Conservation (phyloP, 2,329 filamentous ascomycete species). For the Nothomitra cinnamomea region DNA sequence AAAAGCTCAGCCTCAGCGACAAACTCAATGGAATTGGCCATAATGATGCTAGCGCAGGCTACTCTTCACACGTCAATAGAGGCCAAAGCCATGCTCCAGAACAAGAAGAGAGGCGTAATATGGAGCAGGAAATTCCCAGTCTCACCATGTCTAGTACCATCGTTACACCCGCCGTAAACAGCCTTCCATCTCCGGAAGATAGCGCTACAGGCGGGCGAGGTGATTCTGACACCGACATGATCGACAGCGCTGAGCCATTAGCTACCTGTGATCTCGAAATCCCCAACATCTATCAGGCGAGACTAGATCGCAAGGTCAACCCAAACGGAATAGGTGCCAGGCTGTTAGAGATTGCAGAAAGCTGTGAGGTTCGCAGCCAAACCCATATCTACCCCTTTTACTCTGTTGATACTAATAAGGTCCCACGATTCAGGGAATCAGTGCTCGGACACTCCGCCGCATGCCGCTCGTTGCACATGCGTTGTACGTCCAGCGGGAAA, state of each 20-base stretch:
- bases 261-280: neutral
- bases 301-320: neutral
- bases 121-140: neutral
- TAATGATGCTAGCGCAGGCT: too few relatives aligned
- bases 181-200: neutral
- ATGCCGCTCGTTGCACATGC: constrained; percentile 26
- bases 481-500: constrained; percentile 20
- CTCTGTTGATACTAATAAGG: constrained; percentile 8
- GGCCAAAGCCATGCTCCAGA: constrained; percentile 13
- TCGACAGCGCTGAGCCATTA: too few relatives aligned
- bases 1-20: constrained; percentile 6
- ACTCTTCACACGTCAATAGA: constrained; percentile 12
- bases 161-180: neutral
- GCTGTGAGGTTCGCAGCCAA: constrained; percentile 15
- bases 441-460: constrained; percentile 25
- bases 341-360: constrained; percentile 13
- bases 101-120: constrained; percentile 10
- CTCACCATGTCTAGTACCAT: neutral
- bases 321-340: neutral
- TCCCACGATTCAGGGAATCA: constrained; percentile 18
- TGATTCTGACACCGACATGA: neutral
- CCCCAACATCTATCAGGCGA: neutral
- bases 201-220: neutral
- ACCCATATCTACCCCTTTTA: constrained; percentile 9
- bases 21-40: constrained; percentile 2